Evolutionary conservation across 2,329 filamentous ascomycete species (phyloP).

Genomic region (Hypocreales sp.): DNA sequence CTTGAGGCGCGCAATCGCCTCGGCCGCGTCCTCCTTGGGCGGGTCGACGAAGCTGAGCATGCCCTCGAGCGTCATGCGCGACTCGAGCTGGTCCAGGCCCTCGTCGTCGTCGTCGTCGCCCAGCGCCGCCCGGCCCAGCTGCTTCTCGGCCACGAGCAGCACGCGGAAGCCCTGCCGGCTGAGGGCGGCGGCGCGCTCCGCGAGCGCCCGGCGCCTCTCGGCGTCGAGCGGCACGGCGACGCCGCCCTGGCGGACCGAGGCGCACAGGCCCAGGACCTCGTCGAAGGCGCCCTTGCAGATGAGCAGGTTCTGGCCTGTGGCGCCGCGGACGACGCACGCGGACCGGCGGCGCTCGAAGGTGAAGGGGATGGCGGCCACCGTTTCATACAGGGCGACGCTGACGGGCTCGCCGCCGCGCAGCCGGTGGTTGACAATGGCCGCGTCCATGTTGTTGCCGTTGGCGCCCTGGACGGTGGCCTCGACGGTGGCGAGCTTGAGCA

Average conservation of each 20-base stretch:
- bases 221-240: conserved; percentile 6
- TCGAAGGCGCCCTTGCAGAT: conserved; percentile 15
- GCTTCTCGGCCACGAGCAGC: conserved; percentile 9
- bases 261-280: conserved; percentile 11
- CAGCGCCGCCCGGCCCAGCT: conserved; percentile 1
- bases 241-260: conserved; percentile 5
- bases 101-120: conserved; percentile 7
- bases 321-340: conserved; percentile 8
- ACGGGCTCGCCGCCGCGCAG: conserved; percentile 5
- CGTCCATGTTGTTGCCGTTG: conserved; percentile 13
- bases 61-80: conserved; percentile 11
- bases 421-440: conserved; percentile 8
- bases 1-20: conserved; percentile 9
- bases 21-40: conserved; percentile 12
- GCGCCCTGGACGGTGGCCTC: conserved; percentile 10
- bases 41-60: conserved; percentile 13
- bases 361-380: conserved; percentile 9
- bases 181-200: conserved; percentile 5
- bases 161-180: conserved; percentile 9
- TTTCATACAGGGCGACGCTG: conserved; percentile 8
- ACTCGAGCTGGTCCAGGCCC: conserved; percentile 8
- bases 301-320: conserved; percentile 9
- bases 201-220: conserved; percentile 4
- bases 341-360: conserved; percentile 12
- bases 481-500: conserved; percentile 12